phyloP scores from a whole-genome alignment of 1,284 basidiomycete species.

The Agroathelia rolfsii region DNA sequence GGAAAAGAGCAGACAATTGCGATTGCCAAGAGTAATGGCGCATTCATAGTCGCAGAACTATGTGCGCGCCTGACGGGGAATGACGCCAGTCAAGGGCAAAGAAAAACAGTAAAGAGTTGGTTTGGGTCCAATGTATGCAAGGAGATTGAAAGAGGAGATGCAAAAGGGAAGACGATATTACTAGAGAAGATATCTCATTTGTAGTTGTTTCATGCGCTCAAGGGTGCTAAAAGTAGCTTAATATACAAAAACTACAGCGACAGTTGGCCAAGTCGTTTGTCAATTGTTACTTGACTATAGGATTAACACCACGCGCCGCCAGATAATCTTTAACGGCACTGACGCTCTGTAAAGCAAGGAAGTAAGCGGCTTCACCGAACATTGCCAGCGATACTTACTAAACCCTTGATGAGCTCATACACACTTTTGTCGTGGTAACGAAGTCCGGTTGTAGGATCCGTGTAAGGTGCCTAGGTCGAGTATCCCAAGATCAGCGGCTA shows the following conservation, averaged over 20 bases:
- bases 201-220: no score
- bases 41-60: slow-evolving; percentile 74
- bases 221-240: no score
- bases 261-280: no score
- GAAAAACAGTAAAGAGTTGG: slow-evolving; percentile 39
- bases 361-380: not conserved
- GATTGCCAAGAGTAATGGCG: slow-evolving; percentile 60
- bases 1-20: slow-evolving; percentile 44
- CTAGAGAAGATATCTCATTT: slow-evolving; percentile 48
- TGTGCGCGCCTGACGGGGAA: slow-evolving; percentile 51
- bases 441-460: slow-evolving; percentile 72
- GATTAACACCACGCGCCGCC: slow-evolving; percentile 39
- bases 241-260: no score
- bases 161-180: slow-evolving; percentile 47
- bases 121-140: slow-evolving; percentile 35
- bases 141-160: slow-evolving; percentile 33
- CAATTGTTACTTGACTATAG: slow-evolving; percentile 31
- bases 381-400: slow-evolving; percentile 48
- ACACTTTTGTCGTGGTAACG: slow-evolving; percentile 82
- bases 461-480: slow-evolving; percentile 72
- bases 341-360: slow-evolving; percentile 25
- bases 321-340: slow-evolving; percentile 40
- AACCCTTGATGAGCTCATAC: slow-evolving; percentile 71
- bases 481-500: slow-evolving; percentile 1
- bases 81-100: slow-evolving; percentile 29